Evolutionary conservation across 768 basidiomycete genomes (phyloP), one percentile per base, ranked within the genome.

Genomic region (Mycena vulgaris): DNA sequence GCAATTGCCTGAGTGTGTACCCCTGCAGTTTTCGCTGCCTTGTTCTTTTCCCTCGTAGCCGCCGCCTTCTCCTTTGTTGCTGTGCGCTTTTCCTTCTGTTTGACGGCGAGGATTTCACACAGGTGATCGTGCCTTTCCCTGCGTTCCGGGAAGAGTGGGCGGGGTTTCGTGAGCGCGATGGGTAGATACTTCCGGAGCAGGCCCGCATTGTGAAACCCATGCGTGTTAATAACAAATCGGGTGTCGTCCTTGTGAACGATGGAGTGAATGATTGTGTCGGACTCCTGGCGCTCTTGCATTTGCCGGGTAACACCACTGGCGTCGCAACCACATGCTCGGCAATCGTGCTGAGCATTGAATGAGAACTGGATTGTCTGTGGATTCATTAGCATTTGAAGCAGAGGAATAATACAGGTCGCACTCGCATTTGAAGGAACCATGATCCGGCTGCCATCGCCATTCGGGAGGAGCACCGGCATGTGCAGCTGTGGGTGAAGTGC

Each of bases 131-230:
- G 61, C 8, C 62, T 37, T 47, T 47, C 4, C 5, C 51, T 21
- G 7, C 69, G 57, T n/a, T 64, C 56, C 6, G 23, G 7, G 45
- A 47, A 64, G 1, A 69, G 53, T 35, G 37, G 51, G 3, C 37
- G 53, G 4, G 31, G 63, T 25, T 33, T 53, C 0, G 71, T 49
- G 40, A 70, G 31, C 2, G 55, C 61, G 0, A 53, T 33, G 13
- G 68, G 68, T 0, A 75, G 67, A 28, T 21, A 39, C 33, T 49
- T 49, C 2, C 74, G 66, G 13, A 78, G 56, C 1, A 76, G 58
- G 14, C 51, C 63, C 1, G 75, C 70, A 66, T 80, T 80, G 69
- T 81, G 80, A 1, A 80, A 60, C 0, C 74, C 74, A 57, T 77
- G 72, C 13, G 71, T 71, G 45, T 80, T 80, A 39, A 80, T 64